These are phyloP conservation scores for Ophiostoma populinum DNA, from an alignment of 2,329 filamentous ascomycete species.

Conservation along the genomic window DNA sequence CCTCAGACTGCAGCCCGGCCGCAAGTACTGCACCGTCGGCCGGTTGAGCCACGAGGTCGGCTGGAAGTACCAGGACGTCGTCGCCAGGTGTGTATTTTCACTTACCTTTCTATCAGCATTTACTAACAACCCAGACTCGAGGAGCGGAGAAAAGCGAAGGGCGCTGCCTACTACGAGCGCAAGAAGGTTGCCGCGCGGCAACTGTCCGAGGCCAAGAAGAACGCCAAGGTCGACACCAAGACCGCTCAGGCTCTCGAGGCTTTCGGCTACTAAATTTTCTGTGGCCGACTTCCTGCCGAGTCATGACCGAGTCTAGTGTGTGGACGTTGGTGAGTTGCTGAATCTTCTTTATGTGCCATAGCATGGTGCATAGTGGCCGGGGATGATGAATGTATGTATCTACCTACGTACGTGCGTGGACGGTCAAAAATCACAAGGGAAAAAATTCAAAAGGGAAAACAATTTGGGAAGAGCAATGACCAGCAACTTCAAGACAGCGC, in stretches of 20 bases:
- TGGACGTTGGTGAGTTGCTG: constrained; percentile 1
- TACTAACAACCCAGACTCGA: constrained; percentile 53
- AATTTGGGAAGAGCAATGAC: constrained; percentile 2
- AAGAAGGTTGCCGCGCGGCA: constrained; percentile 94
- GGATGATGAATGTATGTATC: not conserved
- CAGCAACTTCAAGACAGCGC: constrained; percentile 4
- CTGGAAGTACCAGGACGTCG: constrained; percentile 99
- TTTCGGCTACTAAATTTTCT: constrained; percentile 62
- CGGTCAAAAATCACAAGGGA: constrained; percentile 1
- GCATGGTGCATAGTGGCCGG: not conserved
- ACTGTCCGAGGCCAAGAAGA: constrained; percentile 85
- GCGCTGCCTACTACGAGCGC: constrained; percentile 97
- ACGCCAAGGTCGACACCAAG: constrained; percentile 71
- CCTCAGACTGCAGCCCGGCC: constrained; percentile 90
- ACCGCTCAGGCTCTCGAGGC: constrained; percentile 74
- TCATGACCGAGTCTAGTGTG: not conserved
- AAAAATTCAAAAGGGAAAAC: constrained; percentile 4
- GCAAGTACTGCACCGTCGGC: constrained; percentile 99
- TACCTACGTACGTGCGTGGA: not conserved
- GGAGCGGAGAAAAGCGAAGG: constrained; percentile 99
- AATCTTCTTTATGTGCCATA: not conserved
- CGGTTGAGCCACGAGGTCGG: constrained; percentile 97
- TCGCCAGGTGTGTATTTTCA: constrained; percentile 61
- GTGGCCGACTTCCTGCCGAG: constrained; percentile 1
- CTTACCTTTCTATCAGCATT: not conserved